A percentile compares a stretch with the other conserved stretches of the same genome.
Evolutionary conservation across 2,329 filamentous ascomycete species (phyloP).

Genomic region (Tolypocladium ophioglossoides): DNA sequence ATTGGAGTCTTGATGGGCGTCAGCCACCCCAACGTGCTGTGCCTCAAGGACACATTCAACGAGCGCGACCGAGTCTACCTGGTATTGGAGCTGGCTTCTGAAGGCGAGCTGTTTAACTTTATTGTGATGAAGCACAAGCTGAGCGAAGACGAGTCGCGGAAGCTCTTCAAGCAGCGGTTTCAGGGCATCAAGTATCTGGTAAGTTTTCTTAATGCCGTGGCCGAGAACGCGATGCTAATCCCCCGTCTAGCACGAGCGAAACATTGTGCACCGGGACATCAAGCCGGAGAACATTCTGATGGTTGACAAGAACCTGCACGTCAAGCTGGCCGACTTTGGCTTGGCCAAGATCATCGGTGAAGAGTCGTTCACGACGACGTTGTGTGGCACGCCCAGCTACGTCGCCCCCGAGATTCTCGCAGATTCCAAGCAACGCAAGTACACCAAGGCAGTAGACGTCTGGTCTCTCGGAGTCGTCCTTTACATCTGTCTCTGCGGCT

Average conservation of each 20-base stretch:
- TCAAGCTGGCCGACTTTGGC: slow-evolving; percentile 94
- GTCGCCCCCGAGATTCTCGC: slow-evolving; percentile 93
- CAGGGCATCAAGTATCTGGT: slow-evolving; percentile 93
- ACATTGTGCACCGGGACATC: slow-evolving; percentile 95
- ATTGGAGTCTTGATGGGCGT: slow-evolving; percentile 97
- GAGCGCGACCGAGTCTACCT: slow-evolving; percentile 86
- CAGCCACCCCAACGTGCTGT: slow-evolving; percentile 85
- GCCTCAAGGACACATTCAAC: slow-evolving; percentile 90
- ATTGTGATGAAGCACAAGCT: slow-evolving; percentile 89
- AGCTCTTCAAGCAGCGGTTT: slow-evolving; percentile 84
- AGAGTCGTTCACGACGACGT: slow-evolving; percentile 91
- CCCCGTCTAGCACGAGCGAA: slow-evolving; percentile 70
- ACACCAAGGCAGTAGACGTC: slow-evolving; percentile 89
- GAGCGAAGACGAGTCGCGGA: slow-evolving; percentile 71
- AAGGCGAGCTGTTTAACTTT: slow-evolving; percentile 92
- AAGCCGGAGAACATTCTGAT: slow-evolving; percentile 95
- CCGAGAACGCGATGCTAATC: background rate
- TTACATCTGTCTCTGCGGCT: slow-evolving; percentile 94
- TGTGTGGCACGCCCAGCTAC: slow-evolving; percentile 95
- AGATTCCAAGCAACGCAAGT: slow-evolving; percentile 70
- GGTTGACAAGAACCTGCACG: slow-evolving; percentile 70
- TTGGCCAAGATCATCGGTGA: slow-evolving; percentile 98
- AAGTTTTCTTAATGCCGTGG: slow-evolving; percentile 22
- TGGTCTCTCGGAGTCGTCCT: slow-evolving; percentile 97
- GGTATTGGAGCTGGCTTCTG: slow-evolving; percentile 78